Conservation (phyloP, 495 filamentous ascomycete species). For the Aspergillus biplanus region DNA sequence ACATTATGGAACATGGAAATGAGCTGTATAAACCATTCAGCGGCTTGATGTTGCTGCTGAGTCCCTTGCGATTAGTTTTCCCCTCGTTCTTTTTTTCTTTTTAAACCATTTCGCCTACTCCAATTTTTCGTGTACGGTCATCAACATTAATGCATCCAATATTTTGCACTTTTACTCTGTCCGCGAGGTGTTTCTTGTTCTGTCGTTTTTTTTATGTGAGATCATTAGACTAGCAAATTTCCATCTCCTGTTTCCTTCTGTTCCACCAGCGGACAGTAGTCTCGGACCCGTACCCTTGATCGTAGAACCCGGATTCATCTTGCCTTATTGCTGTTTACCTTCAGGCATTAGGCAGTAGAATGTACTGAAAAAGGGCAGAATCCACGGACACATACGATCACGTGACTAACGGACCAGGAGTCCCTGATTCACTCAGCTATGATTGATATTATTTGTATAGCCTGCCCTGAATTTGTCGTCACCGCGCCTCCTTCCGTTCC, state of each 20-base stretch:
- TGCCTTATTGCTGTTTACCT: neutral
- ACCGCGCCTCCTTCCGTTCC: neutral
- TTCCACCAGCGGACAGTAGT: neutral
- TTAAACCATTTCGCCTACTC: conserved; percentile 19
- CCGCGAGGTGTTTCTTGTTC: conserved; percentile 28
- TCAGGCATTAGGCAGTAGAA: neutral
- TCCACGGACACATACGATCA: neutral
- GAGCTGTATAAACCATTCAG: conserved; percentile 48
- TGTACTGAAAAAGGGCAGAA: too few relatives aligned
- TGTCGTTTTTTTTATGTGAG: conserved; percentile 23
- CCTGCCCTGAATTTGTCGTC: neutral
- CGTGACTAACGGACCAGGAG: neutral
- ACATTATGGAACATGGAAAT: conserved; percentile 41
- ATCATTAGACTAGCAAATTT: conserved; percentile 34
- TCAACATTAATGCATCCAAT: conserved; percentile 33
- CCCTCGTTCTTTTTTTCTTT: conserved; percentile 20
- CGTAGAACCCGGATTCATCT: too few relatives aligned
- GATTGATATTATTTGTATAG: neutral
- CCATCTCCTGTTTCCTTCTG: conserved; percentile 21
- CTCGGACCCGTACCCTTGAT: too few relatives aligned
- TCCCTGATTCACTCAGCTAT: neutral
- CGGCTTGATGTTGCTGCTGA: conserved; percentile 29
- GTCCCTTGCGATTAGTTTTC: conserved; percentile 23
- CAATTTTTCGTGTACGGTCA: conserved; percentile 19
- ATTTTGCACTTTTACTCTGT: conserved; percentile 29